phyloP scores from a whole-genome alignment of 2,329 filamentous ascomycete genomes.

The Alternaria brassicae region DNA sequence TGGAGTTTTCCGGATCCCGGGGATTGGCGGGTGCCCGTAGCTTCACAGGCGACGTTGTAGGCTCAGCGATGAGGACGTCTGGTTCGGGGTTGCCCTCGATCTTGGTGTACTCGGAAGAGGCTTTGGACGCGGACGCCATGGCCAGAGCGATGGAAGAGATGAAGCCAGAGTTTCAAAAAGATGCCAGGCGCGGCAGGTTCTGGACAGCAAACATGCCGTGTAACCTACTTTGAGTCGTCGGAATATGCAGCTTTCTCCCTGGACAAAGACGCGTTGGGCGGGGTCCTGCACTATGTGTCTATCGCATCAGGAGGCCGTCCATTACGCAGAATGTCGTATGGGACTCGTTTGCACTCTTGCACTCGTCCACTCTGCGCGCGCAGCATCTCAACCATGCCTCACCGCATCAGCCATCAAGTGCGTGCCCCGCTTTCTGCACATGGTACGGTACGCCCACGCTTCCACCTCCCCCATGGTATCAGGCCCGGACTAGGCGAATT shows the following conservation, averaged over 20 bases:
- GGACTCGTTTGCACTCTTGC: neutral
- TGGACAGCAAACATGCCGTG: slow-evolving; percentile 14
- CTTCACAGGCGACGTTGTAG: slow-evolving; percentile 3
- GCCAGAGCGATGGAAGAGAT: neutral
- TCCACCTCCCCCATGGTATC: neutral
- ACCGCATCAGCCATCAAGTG: neutral
- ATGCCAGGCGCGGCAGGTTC: neutral
- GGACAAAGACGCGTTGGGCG: neutral
- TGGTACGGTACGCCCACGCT: neutral
- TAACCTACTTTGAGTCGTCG: neutral
- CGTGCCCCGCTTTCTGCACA: slow-evolving; percentile 6
- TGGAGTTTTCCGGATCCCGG: slow-evolving; percentile 39
- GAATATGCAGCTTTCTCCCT: slow-evolving; percentile 1
- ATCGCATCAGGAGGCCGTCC: slow-evolving; percentile 10
- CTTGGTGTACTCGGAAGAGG: slow-evolving; percentile 3
- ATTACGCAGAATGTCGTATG: neutral
- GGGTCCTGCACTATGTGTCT: neutral
- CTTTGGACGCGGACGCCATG: slow-evolving; percentile 2
- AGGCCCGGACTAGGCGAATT: neutral
- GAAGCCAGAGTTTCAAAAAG: neutral
- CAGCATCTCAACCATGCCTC: neutral
- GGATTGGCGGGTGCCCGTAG: slow-evolving; percentile 19
- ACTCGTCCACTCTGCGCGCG: neutral
- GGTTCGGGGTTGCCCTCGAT: slow-evolving; percentile 18
- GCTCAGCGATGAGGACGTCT: neutral